phyloP scores from a whole-genome alignment of 2,329 filamentous ascomycete species.

The Ophiosphaerella herpotricha region DNA sequence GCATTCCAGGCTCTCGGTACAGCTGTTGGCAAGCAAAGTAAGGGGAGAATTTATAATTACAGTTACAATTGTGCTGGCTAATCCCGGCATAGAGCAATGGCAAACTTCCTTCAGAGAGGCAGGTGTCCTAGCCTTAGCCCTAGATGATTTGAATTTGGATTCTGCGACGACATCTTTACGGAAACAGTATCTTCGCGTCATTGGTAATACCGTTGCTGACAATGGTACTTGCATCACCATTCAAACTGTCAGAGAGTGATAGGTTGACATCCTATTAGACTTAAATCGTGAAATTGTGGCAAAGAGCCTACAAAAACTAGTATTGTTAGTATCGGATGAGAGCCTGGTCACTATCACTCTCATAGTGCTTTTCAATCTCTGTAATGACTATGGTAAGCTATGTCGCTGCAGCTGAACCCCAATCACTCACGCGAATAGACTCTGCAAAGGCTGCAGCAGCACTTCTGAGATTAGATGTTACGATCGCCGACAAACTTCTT shows the following conservation, averaged over 20 bases:
- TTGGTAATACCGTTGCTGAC: conserved; percentile 47
- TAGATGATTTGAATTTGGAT: conserved; percentile 29
- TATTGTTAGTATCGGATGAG: conserved; percentile 28
- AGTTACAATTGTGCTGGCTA: conserved; percentile 15
- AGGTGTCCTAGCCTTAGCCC: conserved; percentile 36
- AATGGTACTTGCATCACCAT: conserved; percentile 26
- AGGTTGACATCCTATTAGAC: conserved; percentile 33
- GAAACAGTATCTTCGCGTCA: conserved; percentile 44
- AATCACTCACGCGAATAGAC: conserved; percentile 33
- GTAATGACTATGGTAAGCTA: conserved; percentile 46
- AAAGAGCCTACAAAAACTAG: conserved; percentile 30
- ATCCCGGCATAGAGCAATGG: conserved; percentile 36
- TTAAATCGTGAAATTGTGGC: conserved; percentile 36
- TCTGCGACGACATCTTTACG: conserved; percentile 20
- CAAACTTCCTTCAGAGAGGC: conserved; percentile 31
- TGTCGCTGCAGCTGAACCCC: not conserved
- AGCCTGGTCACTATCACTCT: conserved; percentile 37
- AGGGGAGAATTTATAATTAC: not conserved
- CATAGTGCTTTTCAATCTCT: conserved; percentile 52
- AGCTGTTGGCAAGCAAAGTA: conserved; percentile 40
- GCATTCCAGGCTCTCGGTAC: conserved; percentile 37
- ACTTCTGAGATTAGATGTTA: conserved; percentile 38
- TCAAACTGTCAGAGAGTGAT: not conserved
- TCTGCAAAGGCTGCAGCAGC: conserved; percentile 42
- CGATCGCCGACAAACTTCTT: conserved; percentile 30